Evolutionary conservation across 2,329 filamentous ascomycete genomes (phyloP), one percentile per base, ranked within the genome.

Genomic region (Hypoxylon sp.): DNA sequence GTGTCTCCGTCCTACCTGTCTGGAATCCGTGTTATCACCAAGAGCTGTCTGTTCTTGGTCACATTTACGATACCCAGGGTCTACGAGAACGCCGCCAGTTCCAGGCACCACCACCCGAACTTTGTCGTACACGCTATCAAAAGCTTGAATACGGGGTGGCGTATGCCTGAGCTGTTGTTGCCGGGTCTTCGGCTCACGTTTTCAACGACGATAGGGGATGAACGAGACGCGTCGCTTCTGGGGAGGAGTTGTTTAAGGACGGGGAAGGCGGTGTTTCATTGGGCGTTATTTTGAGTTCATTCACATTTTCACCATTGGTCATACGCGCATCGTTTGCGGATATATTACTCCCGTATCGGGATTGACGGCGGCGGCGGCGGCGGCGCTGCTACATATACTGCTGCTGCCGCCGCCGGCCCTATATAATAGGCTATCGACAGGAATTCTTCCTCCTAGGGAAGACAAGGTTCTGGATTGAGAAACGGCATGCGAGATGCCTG

Each of bases 211-310:
- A 10, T 55, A 63, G 51, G 56, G 49, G 37, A 38, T 41, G 52
- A 56, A 31, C 15, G 45, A 29, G 58, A 52, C 47, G 50, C 58
- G 48, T 56, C 49, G 43, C 43, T 64, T 58, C 56, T 58, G 50
- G 52, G 62, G 56, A 62, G 54, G 58, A 48, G 53, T 46, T 60
- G 60, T 66, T 60, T n/a, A n/a, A n/a, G n/a, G n/a, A 58, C 57
- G 21, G 60, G 61, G 60, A n/a, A 58, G 63, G 45, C 55, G 67
- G 69, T 68, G 69, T 69, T 67, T 68, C 55, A 63, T 66, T 69
- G 53, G 69, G 69, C 67, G 69, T 70, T 69, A 55, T n/a, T 59
- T 55, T 63, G 27, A 35, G 33, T 61, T 62, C n/a, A 24, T 46
- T 57, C 64, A n/a, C n/a, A n/a, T 54, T 33, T 60, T 62, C 55